Base-by-base conservation (phyloP, 441 rosid species). In the Pelargonium myrrhifolium region DNA sequence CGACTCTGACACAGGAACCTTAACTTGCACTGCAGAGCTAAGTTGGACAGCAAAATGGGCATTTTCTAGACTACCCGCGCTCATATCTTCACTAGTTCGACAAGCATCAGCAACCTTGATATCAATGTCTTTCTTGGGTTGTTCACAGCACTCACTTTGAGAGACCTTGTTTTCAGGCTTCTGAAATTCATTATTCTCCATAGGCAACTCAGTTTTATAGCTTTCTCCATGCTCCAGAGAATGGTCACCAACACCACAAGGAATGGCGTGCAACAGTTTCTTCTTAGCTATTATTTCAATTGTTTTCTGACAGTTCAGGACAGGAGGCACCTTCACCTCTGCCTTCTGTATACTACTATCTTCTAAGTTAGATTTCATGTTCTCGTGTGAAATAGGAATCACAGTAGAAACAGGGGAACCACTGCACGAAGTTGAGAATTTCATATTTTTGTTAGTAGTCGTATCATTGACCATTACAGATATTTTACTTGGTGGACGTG, bases 351-450 rank as follows among this genome's bases (percentile, higher is more conserved):
- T 24, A 65, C 22, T 70, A 31, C 69, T 74, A 58, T 14, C 51
- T 47, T 75, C 72, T 35, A 61, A 56, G 71, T 73, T 64, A 20
- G 72, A 60, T 77, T 70, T 74, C 67, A 64, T 68, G 53, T 72
- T 86, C 73, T 72, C 80, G 55, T 65, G 72, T 65, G 77, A 72
- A 65, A 67, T 69, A 67, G 72, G 66, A 58, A 11, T 68, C 22
- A 15, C 37, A 37, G 62, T 66, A n/a, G 83, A 69, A 77, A 72
- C 62, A 76, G 83, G 71, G 47, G 62, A 45, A 64, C 73, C 76
- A 9, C 61, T 49, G 42, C 72, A 71, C 56, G 71, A 59, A 67
- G 65, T 69, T 66, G 75, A 68, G 17, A 62, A 58, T 65, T 65
- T 68, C 20, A 51, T 22, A 55, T 59, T 78, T 66, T 62, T 69